Evolutionary conservation across 805 yeast species (phyloP).

Genomic region (Saccharomycopsis vini): DNA sequence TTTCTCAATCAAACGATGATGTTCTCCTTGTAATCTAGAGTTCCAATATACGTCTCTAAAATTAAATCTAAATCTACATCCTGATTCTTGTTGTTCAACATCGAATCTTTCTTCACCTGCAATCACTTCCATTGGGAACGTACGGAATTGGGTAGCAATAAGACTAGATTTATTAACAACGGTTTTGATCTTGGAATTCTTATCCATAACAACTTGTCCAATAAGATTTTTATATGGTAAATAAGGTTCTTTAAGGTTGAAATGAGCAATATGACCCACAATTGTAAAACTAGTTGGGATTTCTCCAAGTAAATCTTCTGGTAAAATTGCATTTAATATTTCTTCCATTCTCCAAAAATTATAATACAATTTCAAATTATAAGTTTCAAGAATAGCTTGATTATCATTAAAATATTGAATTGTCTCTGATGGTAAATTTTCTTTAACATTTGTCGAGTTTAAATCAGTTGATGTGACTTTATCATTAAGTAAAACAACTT

Average conservation of each 20-base stretch:
- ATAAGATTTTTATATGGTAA: slow-evolving; percentile 73
- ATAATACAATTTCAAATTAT: slow-evolving; percentile 53
- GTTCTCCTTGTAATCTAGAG: slow-evolving; percentile 89
- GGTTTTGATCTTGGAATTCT: slow-evolving; percentile 66
- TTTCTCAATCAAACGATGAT: slow-evolving; percentile 60
- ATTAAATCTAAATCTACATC: slow-evolving; percentile 79
- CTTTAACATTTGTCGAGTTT: slow-evolving; percentile 29
- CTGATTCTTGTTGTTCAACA: slow-evolving; percentile 83
- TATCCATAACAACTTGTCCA: slow-evolving; percentile 86
- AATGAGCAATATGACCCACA: slow-evolving; percentile 93
- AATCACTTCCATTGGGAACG: slow-evolving; percentile 86
- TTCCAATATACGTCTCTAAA: slow-evolving; percentile 97
- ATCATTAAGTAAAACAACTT: slow-evolving; percentile 49
- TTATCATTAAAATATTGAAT: slow-evolving; percentile 37
- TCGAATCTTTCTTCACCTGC: slow-evolving; percentile 84
- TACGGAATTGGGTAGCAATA: slow-evolving; percentile 80
- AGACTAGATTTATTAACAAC: slow-evolving; percentile 89
- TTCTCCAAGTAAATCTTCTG: slow-evolving; percentile 58
- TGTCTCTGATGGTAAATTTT: slow-evolving; percentile 33
- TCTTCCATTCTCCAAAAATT: slow-evolving; percentile 88
- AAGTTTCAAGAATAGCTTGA: slow-evolving; percentile 40
- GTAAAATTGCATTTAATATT: slow-evolving; percentile 66
- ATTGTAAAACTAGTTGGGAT: slow-evolving; percentile 85
- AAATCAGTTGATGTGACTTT: slow-evolving; percentile 26
- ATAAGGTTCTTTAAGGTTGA: slow-evolving; percentile 76